These are phyloP conservation scores for Coccomyxa subellipsoidea DNA, from an alignment of 163 green algal species.

Conservation along the genomic window DNA sequence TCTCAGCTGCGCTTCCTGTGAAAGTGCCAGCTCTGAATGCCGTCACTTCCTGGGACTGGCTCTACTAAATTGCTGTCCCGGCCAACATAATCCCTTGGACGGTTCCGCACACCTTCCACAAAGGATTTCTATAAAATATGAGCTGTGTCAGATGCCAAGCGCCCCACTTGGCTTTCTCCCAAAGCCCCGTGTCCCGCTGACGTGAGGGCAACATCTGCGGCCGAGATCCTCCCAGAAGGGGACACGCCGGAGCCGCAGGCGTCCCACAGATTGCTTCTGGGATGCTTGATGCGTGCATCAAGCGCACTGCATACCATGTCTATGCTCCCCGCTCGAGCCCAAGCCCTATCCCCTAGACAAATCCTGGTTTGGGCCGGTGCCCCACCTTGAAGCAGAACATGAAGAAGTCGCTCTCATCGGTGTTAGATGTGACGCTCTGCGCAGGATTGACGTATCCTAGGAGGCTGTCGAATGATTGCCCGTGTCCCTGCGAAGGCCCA, in stretches of 20 bases:
- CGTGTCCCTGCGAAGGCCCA: background rate
- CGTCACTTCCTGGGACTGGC: background rate
- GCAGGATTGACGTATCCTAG: background rate
- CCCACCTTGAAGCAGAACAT: conserved; percentile 9
- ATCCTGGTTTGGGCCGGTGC: background rate
- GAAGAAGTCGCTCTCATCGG: conserved; percentile 5
- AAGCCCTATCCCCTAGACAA: background rate
- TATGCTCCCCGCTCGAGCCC: background rate
- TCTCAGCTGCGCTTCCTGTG: background rate
- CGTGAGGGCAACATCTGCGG: background rate
- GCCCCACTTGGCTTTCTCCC: no score
- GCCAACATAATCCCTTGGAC: background rate
- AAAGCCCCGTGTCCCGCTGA: background rate
- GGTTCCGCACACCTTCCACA: background rate
- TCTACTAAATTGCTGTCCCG: no score
- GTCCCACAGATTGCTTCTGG: background rate
- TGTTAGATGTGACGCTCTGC: background rate
- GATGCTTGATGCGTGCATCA: background rate
- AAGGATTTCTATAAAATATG: background rate
- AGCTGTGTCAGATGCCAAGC: no score
- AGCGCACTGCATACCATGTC: background rate
- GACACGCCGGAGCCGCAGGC: background rate
- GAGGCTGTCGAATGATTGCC: background rate
- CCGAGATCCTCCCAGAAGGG: background rate
- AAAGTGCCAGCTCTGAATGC: background rate